These are phyloP conservation scores for Geotrichum klebahnii DNA, from an alignment of 1,139 yeast genomes.

Conservation along the genomic window DNA sequence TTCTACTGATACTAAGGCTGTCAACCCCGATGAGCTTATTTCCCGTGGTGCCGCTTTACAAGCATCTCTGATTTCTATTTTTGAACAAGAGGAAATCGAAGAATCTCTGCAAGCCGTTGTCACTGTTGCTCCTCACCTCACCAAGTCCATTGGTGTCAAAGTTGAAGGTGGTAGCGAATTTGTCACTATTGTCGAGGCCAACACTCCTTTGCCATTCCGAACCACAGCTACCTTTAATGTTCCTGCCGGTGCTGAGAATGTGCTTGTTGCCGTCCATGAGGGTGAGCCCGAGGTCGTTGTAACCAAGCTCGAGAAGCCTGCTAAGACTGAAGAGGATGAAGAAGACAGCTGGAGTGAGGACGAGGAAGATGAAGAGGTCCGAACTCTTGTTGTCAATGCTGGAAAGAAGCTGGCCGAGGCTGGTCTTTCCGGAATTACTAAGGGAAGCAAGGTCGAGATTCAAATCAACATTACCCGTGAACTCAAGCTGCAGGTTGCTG, in stretches of 20 bases:
- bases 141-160: conserved; percentile 80
- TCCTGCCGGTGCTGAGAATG: conserved; percentile 49
- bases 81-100: conserved; percentile 79
- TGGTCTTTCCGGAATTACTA: conserved; percentile 66
- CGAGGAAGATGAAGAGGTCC: conserved; percentile 73
- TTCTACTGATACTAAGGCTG: conserved; percentile 65
- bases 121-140: conserved; percentile 81
- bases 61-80: conserved; percentile 79
- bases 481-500: conserved; percentile 75
- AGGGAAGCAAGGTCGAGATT: conserved; percentile 69
- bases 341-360: conserved; percentile 54
- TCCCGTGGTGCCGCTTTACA: conserved; percentile 97
- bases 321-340: conserved; percentile 51
- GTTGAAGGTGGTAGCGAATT: conserved; percentile 52
- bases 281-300: conserved; percentile 79
- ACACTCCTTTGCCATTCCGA: conserved; percentile 90
- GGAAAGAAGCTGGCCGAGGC: conserved; percentile 76
- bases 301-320: conserved; percentile 65
- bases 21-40: conserved; percentile 83
- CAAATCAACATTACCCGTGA: conserved; percentile 80
- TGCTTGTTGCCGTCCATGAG: conserved; percentile 71
- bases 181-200: conserved; percentile 68
- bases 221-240: conserved; percentile 65
- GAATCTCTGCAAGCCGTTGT: conserved; percentile 85
- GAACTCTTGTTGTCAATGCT: conserved; percentile 69